Evolutionary conservation across 2,329 filamentous ascomycete species (phyloP), one percentile per base, ranked within the genome.

Genomic region (Fusarium pseudocircinatum): DNA sequence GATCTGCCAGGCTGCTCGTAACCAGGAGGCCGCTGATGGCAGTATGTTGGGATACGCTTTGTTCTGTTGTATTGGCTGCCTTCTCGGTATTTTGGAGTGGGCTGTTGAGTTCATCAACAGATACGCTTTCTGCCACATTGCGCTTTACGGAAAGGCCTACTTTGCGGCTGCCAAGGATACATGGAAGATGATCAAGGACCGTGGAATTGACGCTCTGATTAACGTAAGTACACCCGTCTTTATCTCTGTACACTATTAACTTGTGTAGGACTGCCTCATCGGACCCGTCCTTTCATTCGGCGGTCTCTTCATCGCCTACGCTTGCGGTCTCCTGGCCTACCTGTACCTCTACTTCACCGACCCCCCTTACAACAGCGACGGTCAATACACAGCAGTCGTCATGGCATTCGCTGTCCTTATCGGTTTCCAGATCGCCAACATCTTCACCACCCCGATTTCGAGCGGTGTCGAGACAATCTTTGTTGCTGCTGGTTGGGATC

Each of bases 391-490:
- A 0, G 87, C 92, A 0, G 91, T 97, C 14, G 88, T 97, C 24
- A 89, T 97, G 79, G 94, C 94, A 0, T 97, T 96, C 81, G 86
- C 94, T 0, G 97, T 98, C 84, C 84, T 98, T 59, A 95, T 98
- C 72, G 96, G 96, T 12, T 84, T 97, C 73, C 96, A 98, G 81
- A 93, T 98, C 68, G 93, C 92, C 80, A 93, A 97, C 81, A 90
- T 97, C 72, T 97, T 98, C 83, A 93, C 96, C 39, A 96, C 94
- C 1, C 96, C 96, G 2, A 86, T 98, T 63, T 92, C 92, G 72
- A 95, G 92, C 77, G 96, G 96, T n/a, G 90, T 97, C 71, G 93
- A 97, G 75, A 97, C 95, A 0, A 93, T 97, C 69, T 98, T 98
- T 77, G 94, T 97, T 1, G 95, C 94, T 1, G 85, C 88, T 50